phyloP scores from a whole-genome alignment of 108 stramenopile species.

The Aurantiochytrium sp. region DNA sequence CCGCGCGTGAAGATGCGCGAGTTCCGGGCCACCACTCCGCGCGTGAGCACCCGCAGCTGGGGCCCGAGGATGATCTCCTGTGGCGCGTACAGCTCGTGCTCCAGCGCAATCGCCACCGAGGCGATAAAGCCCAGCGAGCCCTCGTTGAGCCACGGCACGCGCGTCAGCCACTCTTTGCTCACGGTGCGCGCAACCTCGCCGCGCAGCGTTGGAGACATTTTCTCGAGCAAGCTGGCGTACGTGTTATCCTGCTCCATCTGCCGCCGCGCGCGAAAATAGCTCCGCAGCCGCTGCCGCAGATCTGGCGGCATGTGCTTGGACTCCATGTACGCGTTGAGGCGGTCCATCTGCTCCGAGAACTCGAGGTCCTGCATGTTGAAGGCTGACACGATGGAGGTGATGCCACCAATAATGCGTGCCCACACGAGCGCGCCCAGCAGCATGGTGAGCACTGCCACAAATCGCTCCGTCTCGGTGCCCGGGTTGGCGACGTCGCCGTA shows the following conservation, averaged over 20 bases:
- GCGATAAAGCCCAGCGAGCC: slow-evolving; percentile 20
- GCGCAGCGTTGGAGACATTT: slow-evolving; percentile 9
- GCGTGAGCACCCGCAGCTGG: slow-evolving; percentile 2
- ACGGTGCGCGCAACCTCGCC: slow-evolving; percentile 10
- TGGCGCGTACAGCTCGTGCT: slow-evolving; percentile 22
- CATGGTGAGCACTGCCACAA: slow-evolving; percentile 49
- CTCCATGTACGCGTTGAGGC: neutral
- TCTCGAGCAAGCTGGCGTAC: neutral
- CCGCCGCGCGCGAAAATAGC: neutral
- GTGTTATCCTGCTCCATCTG: neutral
- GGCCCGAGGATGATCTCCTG: neutral
- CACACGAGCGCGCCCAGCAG: slow-evolving; percentile 40
- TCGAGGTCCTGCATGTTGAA: slow-evolving; percentile 3
- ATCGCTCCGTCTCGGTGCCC: slow-evolving; percentile 44
- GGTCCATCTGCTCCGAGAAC: slow-evolving; percentile 16
- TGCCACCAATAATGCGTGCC: slow-evolving; percentile 6
- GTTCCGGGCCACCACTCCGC: neutral
- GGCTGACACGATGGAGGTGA: neutral
- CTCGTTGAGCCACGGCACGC: neutral
- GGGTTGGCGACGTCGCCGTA: slow-evolving; percentile 53
- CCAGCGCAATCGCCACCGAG: neutral
- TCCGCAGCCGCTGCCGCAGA: neutral
- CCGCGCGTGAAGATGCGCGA: neutral
- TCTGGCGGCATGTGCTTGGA: slow-evolving; percentile 10
- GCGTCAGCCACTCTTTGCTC: neutral